Percentiles rank a stretch among this genome's conserved stretches.
These are phyloP conservation scores for Ophiostoma sp. DNA, from an alignment of 2,329 filamentous ascomycete species.

Conservation along the genomic window DNA sequence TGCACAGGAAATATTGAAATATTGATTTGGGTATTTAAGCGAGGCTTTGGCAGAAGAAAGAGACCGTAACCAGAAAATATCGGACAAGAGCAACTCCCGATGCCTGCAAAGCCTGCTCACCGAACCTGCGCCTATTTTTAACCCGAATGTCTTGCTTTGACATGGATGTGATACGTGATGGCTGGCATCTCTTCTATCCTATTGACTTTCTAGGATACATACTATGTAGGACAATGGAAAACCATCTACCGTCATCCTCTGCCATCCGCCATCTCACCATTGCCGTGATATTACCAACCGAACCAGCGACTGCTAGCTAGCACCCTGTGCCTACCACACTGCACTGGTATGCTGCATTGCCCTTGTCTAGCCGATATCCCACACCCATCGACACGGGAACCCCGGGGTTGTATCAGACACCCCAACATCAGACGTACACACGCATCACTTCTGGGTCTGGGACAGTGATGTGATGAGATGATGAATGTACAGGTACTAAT, in stretches of 20 bases:
- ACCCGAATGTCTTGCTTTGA: not conserved
- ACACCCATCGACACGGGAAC: slow-evolving; percentile 6
- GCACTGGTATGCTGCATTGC: not conserved
- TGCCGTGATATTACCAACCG: not conserved
- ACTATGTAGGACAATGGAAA: no score
- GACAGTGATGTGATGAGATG: not conserved
- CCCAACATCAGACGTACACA: not conserved
- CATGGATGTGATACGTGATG: not conserved
- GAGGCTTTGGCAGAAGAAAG: not conserved
- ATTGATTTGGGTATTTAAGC: not conserved
- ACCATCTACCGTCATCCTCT: not conserved
- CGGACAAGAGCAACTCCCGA: not conserved
- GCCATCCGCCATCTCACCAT: not conserved
- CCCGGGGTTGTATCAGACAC: slow-evolving; percentile 2
- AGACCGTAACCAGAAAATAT: not conserved
- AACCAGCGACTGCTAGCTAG: not conserved
- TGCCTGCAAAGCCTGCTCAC: not conserved
- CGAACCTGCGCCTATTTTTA: not conserved
- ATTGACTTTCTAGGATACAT: no score
- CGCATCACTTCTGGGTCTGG: not conserved
- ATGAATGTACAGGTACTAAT: not conserved
- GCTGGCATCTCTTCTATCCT: not conserved
- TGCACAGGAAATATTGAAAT: slow-evolving; percentile 2
- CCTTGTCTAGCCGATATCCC: slow-evolving; percentile 8
- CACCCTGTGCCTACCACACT: not conserved